Conservation (phyloP, 495 filamentous ascomycete genomes). For the Daldinia vernicosa region DNA sequence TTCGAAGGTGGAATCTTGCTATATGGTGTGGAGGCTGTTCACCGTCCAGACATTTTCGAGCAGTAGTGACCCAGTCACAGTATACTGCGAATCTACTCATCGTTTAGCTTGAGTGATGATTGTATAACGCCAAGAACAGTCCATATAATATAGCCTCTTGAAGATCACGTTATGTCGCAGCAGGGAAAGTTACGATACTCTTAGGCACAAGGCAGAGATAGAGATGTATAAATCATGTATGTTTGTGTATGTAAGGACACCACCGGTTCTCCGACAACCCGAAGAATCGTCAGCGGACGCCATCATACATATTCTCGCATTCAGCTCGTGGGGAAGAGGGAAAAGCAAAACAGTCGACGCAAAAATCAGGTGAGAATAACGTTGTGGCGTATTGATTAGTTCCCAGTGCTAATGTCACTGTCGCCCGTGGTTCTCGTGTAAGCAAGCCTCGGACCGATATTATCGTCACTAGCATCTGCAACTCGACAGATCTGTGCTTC, state of each 20-base stretch:
- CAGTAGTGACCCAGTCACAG: conserved; percentile 33
- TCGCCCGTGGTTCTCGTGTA: neutral
- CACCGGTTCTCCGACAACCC: neutral
- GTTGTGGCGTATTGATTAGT: neutral
- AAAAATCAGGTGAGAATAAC: neutral
- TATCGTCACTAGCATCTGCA: conserved; percentile 21
- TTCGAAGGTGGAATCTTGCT: conserved; percentile 18
- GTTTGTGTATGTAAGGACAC: neutral
- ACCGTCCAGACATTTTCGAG: conserved; percentile 26
- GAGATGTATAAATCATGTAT: neutral
- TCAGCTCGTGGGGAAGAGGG: conserved; percentile 6
- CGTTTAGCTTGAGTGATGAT: neutral
- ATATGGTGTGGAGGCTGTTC: conserved; percentile 14
- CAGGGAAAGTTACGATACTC: neutral
- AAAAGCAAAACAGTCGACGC: conserved; percentile 12
- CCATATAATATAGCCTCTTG: neutral
- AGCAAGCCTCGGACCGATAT: conserved; percentile 14
- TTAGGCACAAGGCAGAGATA: neutral
- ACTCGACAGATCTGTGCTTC: conserved; percentile 19
- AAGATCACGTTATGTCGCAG: neutral
- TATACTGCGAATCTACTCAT: conserved; percentile 37
- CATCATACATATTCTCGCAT: neutral
- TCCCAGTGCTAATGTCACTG: neutral
- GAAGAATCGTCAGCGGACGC: neutral
- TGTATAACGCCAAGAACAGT: neutral